Conservation (phyloP, 371 early-diverging fungal genomes). For the Apophysomyces variabilis region DNA sequence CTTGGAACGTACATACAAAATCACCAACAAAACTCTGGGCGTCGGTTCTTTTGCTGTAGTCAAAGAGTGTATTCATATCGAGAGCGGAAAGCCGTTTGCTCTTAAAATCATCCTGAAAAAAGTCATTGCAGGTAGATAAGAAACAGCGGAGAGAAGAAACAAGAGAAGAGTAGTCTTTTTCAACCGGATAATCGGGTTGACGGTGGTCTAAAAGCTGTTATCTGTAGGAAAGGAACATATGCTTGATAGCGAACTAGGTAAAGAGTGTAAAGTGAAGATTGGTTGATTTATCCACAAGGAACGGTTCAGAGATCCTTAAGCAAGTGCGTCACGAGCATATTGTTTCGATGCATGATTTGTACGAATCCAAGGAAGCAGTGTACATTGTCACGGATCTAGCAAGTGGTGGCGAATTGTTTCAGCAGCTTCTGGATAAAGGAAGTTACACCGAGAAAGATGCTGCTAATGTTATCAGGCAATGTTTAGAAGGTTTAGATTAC, state of each 20-base stretch:
- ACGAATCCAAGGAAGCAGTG: conserved; percentile 75
- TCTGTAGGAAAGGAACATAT: conserved; percentile 74
- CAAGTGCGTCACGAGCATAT: conserved; percentile 78
- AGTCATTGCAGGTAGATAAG: conserved; percentile 51
- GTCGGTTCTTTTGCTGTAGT: conserved; percentile 88
- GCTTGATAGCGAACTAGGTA: conserved; percentile 82
- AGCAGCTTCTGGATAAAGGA: conserved; percentile 74
- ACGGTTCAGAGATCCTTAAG: conserved; percentile 63
- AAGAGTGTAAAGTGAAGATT: neutral
- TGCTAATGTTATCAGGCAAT: conserved; percentile 64
- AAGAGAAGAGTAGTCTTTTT: conserved; percentile 1
- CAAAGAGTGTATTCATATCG: conserved; percentile 65
- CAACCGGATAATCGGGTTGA: conserved; percentile 10
- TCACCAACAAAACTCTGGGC: conserved; percentile 58
- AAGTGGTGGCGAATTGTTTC: conserved; percentile 86
- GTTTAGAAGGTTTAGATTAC: conserved; percentile 79
- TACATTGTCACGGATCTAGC: conserved; percentile 84
- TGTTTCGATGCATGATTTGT: conserved; percentile 78
- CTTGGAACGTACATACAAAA: conserved; percentile 46
- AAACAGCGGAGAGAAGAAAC: neutral
- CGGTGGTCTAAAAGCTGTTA: conserved; percentile 2
- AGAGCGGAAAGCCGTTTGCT: conserved; percentile 68
- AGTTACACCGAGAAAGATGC: conserved; percentile 77
- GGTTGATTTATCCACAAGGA: neutral
- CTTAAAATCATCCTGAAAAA: conserved; percentile 83